Percentiles rank a stretch among this genome's conserved stretches.
Conservation (phyloP, 2,329 filamentous ascomycete genomes). For the Metarhizium album region DNA sequence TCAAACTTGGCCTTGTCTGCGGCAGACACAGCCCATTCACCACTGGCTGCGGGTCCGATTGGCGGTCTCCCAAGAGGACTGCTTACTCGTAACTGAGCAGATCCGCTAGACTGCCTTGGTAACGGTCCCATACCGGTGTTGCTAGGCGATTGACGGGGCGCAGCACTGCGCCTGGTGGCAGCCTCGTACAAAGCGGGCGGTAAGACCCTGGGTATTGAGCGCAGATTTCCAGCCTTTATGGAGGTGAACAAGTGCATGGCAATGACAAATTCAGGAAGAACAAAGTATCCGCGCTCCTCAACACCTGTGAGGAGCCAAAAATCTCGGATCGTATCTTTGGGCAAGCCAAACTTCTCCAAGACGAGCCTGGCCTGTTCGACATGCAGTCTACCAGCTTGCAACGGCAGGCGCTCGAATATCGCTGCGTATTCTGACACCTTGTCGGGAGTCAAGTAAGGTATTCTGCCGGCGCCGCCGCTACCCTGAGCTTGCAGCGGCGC, state of each 20-base stretch:
- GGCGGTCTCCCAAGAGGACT: slow-evolving; percentile 45
- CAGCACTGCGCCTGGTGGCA: slow-evolving; percentile 55
- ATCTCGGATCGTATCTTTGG: slow-evolving; percentile 81
- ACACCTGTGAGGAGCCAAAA: slow-evolving; percentile 96
- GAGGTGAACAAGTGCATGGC: slow-evolving; percentile 96
- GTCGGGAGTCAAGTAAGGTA: slow-evolving; percentile 78
- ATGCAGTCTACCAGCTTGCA: slow-evolving; percentile 61
- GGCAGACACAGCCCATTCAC: slow-evolving; percentile 72
- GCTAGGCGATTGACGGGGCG: slow-evolving; percentile 38
- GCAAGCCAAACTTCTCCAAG: slow-evolving; percentile 83
- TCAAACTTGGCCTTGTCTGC: slow-evolving; percentile 85
- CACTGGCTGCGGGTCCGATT: slow-evolving; percentile 30
- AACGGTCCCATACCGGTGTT: slow-evolving; percentile 52
- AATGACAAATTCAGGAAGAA: slow-evolving; percentile 88
- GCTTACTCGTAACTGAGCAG: slow-evolving; percentile 50
- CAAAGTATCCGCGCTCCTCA: slow-evolving; percentile 79
- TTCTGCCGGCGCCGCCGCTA: slow-evolving; percentile 64
- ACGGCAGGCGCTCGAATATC: slow-evolving; percentile 83
- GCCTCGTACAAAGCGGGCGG: slow-evolving; percentile 85
- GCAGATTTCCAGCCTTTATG: slow-evolving; percentile 73
- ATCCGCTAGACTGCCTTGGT: slow-evolving; percentile 72
- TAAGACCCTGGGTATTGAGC: slow-evolving; percentile 66
- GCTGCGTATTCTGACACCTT: slow-evolving; percentile 81
- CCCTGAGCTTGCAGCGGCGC: slow-evolving; percentile 43
- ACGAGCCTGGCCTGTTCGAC: slow-evolving; percentile 86